Conservation (phyloP, 352 stramenopile species). For the Hyaloperonospora brassicae region DNA sequence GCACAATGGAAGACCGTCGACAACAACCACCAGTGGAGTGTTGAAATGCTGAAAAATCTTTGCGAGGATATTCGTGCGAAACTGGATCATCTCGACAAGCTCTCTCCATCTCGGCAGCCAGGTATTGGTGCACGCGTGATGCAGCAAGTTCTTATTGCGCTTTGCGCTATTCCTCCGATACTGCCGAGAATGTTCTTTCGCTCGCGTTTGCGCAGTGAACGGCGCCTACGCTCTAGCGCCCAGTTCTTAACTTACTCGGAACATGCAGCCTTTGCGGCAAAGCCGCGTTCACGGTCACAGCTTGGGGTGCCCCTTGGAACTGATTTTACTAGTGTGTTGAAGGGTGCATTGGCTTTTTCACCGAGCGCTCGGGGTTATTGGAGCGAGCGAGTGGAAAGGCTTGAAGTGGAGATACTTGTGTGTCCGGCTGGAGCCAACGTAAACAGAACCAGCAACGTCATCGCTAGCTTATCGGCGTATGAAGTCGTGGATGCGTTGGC, state of each 20-base stretch:
- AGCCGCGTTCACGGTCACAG: slow-evolving; percentile 40
- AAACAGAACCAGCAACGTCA: slow-evolving; percentile 3
- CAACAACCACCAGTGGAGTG: slow-evolving; percentile 10
- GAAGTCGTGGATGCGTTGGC: slow-evolving; percentile 1
- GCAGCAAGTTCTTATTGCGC: slow-evolving; percentile 26
- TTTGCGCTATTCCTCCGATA: slow-evolving; percentile 25
- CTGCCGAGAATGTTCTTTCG: slow-evolving; percentile 42
- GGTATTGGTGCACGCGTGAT: slow-evolving; percentile 28
- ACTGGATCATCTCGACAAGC: slow-evolving; percentile 21
- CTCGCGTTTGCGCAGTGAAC: slow-evolving; percentile 16
- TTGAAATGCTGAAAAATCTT: slow-evolving; percentile 11
- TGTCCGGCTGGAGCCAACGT: slow-evolving; percentile 8
- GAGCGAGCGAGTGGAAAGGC: slow-evolving; percentile 7
- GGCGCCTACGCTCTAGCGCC: slow-evolving; percentile 26
- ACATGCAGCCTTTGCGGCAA: slow-evolving; percentile 33
- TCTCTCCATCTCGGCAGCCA: slow-evolving; percentile 14
- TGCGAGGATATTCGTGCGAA: slow-evolving; percentile 16
- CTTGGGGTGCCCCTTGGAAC: slow-evolving; percentile 42
- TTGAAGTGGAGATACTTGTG: slow-evolving; percentile 30
- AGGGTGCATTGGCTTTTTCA: slow-evolving; percentile 27
- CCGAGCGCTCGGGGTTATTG: slow-evolving; percentile 14
- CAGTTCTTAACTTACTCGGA: slow-evolving; percentile 47
- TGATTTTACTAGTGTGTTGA: slow-evolving; percentile 42
- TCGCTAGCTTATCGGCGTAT: slow-evolving; percentile 10
- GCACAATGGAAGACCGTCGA: neutral